Percentiles rank a stretch among this genome's conserved stretches.
These are phyloP conservation scores for Periconia sp. DNA, from an alignment of 2,329 filamentous ascomycete genomes.

Conservation along the genomic window DNA sequence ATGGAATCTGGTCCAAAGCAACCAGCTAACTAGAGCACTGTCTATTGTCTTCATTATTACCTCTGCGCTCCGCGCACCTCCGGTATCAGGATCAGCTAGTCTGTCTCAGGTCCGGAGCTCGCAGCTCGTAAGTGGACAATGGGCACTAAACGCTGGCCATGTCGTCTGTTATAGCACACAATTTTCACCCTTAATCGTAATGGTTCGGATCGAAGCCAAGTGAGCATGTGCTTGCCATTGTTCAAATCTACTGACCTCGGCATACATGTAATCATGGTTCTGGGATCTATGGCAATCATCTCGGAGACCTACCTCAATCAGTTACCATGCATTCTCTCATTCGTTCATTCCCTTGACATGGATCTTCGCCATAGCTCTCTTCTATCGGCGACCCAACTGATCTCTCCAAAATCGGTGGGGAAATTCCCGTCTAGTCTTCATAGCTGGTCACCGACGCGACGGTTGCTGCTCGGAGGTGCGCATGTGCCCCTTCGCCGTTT, in stretches of 20 bases:
- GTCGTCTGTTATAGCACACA: slow-evolving; percentile 4
- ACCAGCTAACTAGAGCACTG: neutral
- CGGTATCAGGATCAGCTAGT: slow-evolving; percentile 1
- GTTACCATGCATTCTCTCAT: slow-evolving; percentile 20
- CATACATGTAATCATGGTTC: slow-evolving; percentile 4
- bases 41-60: neutral
- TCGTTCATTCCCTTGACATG: slow-evolving; percentile 12
- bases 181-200: slow-evolving; percentile 8
- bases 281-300: slow-evolving; percentile 29
- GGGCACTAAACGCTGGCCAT: neutral
- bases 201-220: neutral
- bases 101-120: neutral
- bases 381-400: slow-evolving; percentile 21
- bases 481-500: slow-evolving; percentile 28
- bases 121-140: slow-evolving; percentile 6
- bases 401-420: slow-evolving; percentile 12
- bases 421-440: neutral
- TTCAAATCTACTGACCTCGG: slow-evolving; percentile 10
- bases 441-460: no score
- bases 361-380: slow-evolving; percentile 27
- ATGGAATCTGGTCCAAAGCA: neutral
- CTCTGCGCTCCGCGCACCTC: slow-evolving; percentile 7
- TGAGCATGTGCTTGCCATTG: slow-evolving; percentile 17
- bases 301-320: slow-evolving; percentile 33
- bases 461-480: no score